phyloP scores from a whole-genome alignment of 106 monocot genomes.

The Dendrobium officinale region DNA sequence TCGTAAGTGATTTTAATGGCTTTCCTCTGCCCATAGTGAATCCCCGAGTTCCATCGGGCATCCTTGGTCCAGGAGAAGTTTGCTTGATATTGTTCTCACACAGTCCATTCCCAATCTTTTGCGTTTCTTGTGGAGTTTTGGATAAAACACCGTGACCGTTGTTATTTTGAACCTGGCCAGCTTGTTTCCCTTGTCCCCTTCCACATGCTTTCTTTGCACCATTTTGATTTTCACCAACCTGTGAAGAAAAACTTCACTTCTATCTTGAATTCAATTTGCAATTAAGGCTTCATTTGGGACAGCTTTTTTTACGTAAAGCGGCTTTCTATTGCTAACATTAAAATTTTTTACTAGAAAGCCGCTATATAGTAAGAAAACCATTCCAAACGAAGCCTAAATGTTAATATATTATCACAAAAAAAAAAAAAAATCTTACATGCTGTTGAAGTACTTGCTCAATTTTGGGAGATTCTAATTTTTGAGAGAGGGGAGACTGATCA shows the following conservation, averaged over 20 bases:
- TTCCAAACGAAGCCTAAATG: neutral
- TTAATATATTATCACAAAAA: neutral
- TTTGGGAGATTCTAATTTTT: conserved; percentile 15
- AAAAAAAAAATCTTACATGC: conserved; percentile 8
- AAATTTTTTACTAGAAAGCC: no score
- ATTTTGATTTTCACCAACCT: conserved; percentile 32
- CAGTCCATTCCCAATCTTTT: neutral
- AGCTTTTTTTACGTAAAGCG: no score
- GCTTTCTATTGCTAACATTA: no score
- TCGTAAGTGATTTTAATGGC: neutral
- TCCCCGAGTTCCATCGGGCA: conserved; percentile 81
- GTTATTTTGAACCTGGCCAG: conserved; percentile 11
- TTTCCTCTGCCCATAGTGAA: conserved; percentile 84
- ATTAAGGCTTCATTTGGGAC: neutral
- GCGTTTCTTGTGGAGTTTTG: conserved; percentile 11
- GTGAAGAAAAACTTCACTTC: neutral
- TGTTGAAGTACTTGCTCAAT: conserved; percentile 28
- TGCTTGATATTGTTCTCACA: conserved; percentile 16
- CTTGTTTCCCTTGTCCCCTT: conserved; percentile 26
- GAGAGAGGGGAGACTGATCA: conserved; percentile 41
- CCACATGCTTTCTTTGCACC: conserved; percentile 20
- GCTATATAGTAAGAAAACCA: no score
- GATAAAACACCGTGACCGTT: conserved; percentile 29
- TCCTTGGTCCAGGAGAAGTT: conserved; percentile 39
- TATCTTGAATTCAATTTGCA: neutral